Conservation (phyloP, 805 yeast genomes). For the Kazachstania martiniae region DNA sequence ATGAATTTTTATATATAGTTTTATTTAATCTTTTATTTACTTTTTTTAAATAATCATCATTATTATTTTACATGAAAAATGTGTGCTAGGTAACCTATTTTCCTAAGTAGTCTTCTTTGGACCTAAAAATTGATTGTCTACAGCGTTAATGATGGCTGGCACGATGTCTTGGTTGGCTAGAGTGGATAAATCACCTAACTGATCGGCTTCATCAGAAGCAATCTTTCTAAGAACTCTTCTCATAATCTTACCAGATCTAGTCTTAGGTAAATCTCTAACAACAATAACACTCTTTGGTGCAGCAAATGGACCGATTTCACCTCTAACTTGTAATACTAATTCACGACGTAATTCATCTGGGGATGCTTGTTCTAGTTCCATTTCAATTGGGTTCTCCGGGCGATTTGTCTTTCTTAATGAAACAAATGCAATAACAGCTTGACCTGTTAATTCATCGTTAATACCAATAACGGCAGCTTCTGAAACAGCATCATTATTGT, state of each 20-base stretch:
- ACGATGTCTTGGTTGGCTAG: slow-evolving; percentile 80
- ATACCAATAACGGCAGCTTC: slow-evolving; percentile 97
- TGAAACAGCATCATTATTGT: slow-evolving; percentile 68
- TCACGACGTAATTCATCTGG: slow-evolving; percentile 38
- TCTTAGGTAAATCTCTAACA: slow-evolving; percentile 91
- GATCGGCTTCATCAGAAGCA: slow-evolving; percentile 83
- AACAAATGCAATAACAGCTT: slow-evolving; percentile 93
- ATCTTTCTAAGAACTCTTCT: slow-evolving; percentile 93
- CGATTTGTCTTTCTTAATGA: slow-evolving; percentile 47
- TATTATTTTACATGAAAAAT: no score
- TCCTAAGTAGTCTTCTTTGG: slow-evolving; percentile 32
- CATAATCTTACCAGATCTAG: slow-evolving; percentile 98
- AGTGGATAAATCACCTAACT: slow-evolving; percentile 86
- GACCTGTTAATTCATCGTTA: slow-evolving; percentile 92
- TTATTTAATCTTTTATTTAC: no score
- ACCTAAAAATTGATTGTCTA: slow-evolving; percentile 33
- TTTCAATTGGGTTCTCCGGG: slow-evolving; percentile 24
- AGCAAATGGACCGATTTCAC: slow-evolving; percentile 56
- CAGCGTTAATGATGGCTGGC: slow-evolving; percentile 60
- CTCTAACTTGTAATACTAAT: slow-evolving; percentile 75
- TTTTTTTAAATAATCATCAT: no score
- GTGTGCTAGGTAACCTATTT: no score
- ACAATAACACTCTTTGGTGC: slow-evolving; percentile 81
- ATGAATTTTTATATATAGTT: no score
- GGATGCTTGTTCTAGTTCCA: slow-evolving; percentile 22